phyloP scores from a whole-genome alignment of 1,284 basidiomycete species.

The Puccinia coronata region DNA sequence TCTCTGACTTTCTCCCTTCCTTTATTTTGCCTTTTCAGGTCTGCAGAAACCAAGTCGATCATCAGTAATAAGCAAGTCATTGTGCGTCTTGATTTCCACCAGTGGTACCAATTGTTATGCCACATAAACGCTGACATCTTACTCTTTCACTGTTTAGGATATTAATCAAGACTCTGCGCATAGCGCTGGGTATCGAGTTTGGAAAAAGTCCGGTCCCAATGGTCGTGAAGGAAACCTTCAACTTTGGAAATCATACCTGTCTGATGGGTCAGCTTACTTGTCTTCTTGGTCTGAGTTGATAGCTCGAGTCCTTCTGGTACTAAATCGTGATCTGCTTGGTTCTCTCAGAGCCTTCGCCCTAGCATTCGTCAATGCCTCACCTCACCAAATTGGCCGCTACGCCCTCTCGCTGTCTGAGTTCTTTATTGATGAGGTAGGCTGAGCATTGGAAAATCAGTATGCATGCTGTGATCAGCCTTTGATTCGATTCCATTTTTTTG shows the following conservation, averaged over 20 bases:
- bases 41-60: conserved; percentile 50
- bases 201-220: conserved; percentile 14
- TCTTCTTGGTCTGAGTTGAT: not conserved
- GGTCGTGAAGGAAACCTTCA: conserved; percentile 26
- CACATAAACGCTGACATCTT: not conserved
- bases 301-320: not conserved
- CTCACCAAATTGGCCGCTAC: conserved; percentile 19
- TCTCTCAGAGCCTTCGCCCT: conserved; percentile 21
- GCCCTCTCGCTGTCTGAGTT: conserved; percentile 34
- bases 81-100: not conserved
- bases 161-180: conserved; percentile 32
- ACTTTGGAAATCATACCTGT: conserved; percentile 44
- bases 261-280: conserved; percentile 6
- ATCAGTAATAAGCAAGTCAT: conserved; percentile 45
- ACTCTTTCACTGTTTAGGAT: not conserved
- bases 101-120: not conserved
- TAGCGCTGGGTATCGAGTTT: conserved; percentile 37
- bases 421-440: conserved; percentile 43
- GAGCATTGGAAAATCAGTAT: not conserved
- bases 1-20: not conserved
- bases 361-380: conserved; percentile 32
- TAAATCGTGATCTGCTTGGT: not conserved
- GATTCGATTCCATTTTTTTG: not conserved
- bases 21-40: conserved; percentile 36
- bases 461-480: not conserved